phyloP scores from a whole-genome alignment of 2,329 filamentous ascomycete species.

The Calcarisporium arbuscula region DNA sequence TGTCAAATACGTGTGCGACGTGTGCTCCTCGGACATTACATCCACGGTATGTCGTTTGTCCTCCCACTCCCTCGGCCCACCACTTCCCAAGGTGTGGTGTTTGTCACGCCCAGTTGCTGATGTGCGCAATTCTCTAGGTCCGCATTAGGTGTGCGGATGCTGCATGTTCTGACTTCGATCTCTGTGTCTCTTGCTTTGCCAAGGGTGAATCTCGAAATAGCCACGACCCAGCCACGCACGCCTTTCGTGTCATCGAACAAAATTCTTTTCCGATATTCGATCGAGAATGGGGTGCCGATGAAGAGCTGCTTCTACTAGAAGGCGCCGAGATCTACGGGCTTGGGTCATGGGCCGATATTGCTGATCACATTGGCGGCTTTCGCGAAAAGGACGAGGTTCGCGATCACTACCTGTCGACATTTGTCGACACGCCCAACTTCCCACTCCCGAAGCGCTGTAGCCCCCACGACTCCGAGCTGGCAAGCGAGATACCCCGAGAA shows the following conservation, averaged over 20 bases:
- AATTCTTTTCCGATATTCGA: constrained; percentile 97
- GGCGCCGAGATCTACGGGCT: constrained; percentile 94
- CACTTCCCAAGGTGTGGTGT: constrained; percentile 4
- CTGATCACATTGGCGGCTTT: constrained; percentile 95
- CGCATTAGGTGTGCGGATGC: constrained; percentile 85
- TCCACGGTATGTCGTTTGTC: constrained; percentile 67
- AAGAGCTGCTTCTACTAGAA: constrained; percentile 88
- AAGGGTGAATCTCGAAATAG: constrained; percentile 73
- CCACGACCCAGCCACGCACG: constrained; percentile 80
- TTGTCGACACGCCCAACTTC: constrained; percentile 76
- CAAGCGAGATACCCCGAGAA: constrained; percentile 76
- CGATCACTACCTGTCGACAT: constrained; percentile 87
- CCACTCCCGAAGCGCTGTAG: constrained; percentile 83
- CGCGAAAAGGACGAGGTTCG: constrained; percentile 91
- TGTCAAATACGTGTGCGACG: constrained; percentile 95
- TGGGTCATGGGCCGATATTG: constrained; percentile 96
- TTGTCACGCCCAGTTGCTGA: constrained; percentile 11
- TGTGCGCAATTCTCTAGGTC: constrained; percentile 50
- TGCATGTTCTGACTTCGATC: constrained; percentile 86
- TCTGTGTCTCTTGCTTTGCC: constrained; percentile 92
- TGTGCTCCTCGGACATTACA: constrained; percentile 94
- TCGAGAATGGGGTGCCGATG: constrained; percentile 92
- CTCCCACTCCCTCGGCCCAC: too few species aligned
- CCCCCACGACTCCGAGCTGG: constrained; percentile 70
- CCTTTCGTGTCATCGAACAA: constrained; percentile 92